Percentiles rank a stretch among this genome's conserved stretches.
Conservation (phyloP, 2,329 filamentous ascomycete genomes). For the Claviceps digitariae region DNA sequence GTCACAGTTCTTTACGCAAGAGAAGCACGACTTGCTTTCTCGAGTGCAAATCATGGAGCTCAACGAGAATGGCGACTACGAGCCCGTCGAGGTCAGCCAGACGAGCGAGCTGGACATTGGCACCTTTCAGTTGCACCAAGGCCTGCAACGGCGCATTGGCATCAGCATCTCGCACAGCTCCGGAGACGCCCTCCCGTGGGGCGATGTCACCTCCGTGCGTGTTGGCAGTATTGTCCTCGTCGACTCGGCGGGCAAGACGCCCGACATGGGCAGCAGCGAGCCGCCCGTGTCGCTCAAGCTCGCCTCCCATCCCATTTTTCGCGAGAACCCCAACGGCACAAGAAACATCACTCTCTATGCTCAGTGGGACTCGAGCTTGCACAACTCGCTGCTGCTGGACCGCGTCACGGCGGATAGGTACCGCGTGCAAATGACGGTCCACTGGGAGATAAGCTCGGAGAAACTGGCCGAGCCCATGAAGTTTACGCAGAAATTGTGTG, state of each 20-base stretch:
- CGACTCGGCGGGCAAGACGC: slow-evolving; percentile 72
- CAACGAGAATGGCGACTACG: slow-evolving; percentile 79
- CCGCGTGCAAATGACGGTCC: slow-evolving; percentile 73
- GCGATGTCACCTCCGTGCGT: slow-evolving; percentile 62
- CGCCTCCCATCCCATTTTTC: slow-evolving; percentile 63
- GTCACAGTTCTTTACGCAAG: slow-evolving; percentile 83
- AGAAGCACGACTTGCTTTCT: slow-evolving; percentile 85
- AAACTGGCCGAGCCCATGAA: slow-evolving; percentile 80
- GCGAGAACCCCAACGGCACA: slow-evolving; percentile 80
- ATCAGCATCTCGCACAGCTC: slow-evolving; percentile 87
- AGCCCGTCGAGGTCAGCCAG: slow-evolving; percentile 86
- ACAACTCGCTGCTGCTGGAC: slow-evolving; percentile 86
- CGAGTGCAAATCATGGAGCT: slow-evolving; percentile 83
- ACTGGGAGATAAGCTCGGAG: slow-evolving; percentile 74
- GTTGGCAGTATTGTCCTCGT: slow-evolving; percentile 73
- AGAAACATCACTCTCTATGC: slow-evolving; percentile 74
- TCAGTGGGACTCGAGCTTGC: slow-evolving; percentile 93
- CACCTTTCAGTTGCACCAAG: slow-evolving; percentile 90
- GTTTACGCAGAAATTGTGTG: slow-evolving; percentile 66
- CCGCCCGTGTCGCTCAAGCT: slow-evolving; percentile 67
- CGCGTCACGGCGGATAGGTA: slow-evolving; percentile 86
- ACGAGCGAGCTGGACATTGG: slow-evolving; percentile 72
- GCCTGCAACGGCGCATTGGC: slow-evolving; percentile 75
- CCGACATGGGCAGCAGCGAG: slow-evolving; percentile 59
- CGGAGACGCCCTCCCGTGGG: slow-evolving; percentile 77